Evolutionary conservation across 495 filamentous ascomycete genomes (phyloP), one percentile per base, ranked within the genome.

Genomic region (Stereocaulon alpinum): DNA sequence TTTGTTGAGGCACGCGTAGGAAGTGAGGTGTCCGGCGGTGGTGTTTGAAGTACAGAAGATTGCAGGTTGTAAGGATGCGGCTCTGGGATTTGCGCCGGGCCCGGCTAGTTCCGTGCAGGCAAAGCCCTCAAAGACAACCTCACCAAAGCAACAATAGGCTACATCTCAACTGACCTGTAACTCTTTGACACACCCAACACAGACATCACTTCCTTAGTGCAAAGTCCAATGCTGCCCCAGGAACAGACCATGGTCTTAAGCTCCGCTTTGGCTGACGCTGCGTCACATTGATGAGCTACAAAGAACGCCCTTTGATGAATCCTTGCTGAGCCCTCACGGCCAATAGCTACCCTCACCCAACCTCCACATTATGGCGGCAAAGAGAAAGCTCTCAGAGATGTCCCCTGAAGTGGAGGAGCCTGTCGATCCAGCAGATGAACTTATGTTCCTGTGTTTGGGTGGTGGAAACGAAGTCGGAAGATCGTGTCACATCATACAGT

Each of bases 381-480:
- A 91, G 69, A 82, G 86, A 63, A 89, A 89, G 69, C 84, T 82
- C 3, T 77, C 85, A 34, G 83, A 81, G 17, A 82, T 87, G 76
- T 80, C 83, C 32, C 67, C 78, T 24, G 68, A 74, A 6, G 66
- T 67, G 20, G 77, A 83, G 27, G 85, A 88, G 65, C 82, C 85
- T 3, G 83, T 86, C 11, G 86, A 90, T 56, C 85, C 87, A 3
- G 77, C 87, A 0, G 93, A 98, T 68, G 89, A 95, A 73, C 79
- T 98, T 55, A 87, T 86, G 72, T 98, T 98, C 68, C 81, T 95
- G 53, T 92, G 89, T 63, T 76, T 98, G 40, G 93, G 93, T 54
- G 93, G 93, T 59, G 92, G 93, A 41, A 97, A 96, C 69, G 93
- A 98, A 72, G 93, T 98, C 57, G 93, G 93, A 55, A 81, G 93